phyloP scores from a whole-genome alignment of 768 basidiomycete genomes.

The Russula sp. region DNA sequence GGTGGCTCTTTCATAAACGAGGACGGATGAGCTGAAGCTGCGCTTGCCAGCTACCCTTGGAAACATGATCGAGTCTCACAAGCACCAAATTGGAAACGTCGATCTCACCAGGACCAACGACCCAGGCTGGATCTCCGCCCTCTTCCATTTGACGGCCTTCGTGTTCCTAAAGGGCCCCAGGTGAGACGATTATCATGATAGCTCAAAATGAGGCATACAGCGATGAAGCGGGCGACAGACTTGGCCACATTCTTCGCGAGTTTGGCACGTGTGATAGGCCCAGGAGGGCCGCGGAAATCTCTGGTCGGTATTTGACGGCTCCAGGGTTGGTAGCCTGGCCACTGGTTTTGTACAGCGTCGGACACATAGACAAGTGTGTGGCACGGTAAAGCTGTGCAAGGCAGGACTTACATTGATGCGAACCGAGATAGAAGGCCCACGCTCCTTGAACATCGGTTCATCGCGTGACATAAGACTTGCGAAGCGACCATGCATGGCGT shows the following conservation, averaged over 20 bases:
- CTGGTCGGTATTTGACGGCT: conserved; percentile 76
- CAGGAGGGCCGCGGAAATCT: conserved; percentile 71
- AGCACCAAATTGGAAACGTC: conserved; percentile 57
- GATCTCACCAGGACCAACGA: conserved; percentile 50
- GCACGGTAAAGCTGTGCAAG: conserved; percentile 10
- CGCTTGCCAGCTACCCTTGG: too few relatives aligned
- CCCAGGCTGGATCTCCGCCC: conserved; percentile 53
- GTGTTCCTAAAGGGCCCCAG: conserved; percentile 38
- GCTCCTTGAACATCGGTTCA: conserved; percentile 58
- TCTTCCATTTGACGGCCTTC: conserved; percentile 51
- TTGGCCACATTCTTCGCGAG: conserved; percentile 76
- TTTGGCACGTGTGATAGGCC: conserved; percentile 71
- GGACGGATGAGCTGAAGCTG: too few relatives aligned
- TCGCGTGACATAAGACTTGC: conserved; percentile 50
- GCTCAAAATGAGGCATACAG: conserved; percentile 32
- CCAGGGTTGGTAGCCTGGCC: too few relatives aligned
- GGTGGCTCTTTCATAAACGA: not conserved
- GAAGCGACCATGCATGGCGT: too few relatives aligned
- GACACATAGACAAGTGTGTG: not conserved
- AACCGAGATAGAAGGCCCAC: conserved; percentile 76
- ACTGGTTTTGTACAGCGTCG: conserved; percentile 16
- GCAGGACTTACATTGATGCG: conserved; percentile 52
- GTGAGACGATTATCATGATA: not conserved
- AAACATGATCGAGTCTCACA: too few relatives aligned
- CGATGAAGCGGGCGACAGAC: conserved; percentile 62